These are phyloP conservation scores for Botrytis hyacinthi DNA, from an alignment of 2,329 filamentous ascomycete genomes.

Conservation along the genomic window DNA sequence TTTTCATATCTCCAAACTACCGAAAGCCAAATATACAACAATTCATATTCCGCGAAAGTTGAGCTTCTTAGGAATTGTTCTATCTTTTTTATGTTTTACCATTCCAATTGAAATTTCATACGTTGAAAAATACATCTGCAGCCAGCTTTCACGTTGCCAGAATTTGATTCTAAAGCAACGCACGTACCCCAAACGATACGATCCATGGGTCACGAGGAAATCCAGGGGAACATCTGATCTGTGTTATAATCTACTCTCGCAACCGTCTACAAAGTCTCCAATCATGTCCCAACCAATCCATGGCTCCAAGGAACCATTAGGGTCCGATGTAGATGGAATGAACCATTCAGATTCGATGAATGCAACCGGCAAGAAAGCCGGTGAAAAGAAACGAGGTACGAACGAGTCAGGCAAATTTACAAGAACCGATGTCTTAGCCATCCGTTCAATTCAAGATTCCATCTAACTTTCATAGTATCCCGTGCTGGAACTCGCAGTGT, in stretches of 20 bases:
- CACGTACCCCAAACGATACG: not conserved
- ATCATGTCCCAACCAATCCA: constrained; percentile 10
- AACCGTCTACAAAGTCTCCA: not conserved
- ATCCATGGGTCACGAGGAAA: not conserved
- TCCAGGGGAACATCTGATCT: not conserved
- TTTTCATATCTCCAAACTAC: not conserved
- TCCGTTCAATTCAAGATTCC: not conserved
- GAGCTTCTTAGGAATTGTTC: not conserved
- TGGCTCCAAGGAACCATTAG: not conserved
- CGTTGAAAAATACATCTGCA: not conserved
- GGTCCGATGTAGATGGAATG: not conserved
- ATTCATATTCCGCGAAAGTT: not conserved
- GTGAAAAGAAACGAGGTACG: constrained; percentile 33
- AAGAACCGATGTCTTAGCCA: not conserved
- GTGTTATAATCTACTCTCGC: not conserved
- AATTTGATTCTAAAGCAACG: not conserved
- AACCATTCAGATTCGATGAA: not conserved
- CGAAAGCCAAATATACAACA: not conserved
- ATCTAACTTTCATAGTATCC: constrained; percentile 32
- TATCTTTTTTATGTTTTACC: not conserved
- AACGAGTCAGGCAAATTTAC: not conserved
- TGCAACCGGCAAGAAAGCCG: constrained; percentile 1
- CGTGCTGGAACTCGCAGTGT: constrained; percentile 67
- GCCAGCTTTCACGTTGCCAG: not conserved
- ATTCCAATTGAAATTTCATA: not conserved